Evolutionary conservation across 2,329 filamentous ascomycete genomes (phyloP).

Genomic region (Aschersonia sp.): DNA sequence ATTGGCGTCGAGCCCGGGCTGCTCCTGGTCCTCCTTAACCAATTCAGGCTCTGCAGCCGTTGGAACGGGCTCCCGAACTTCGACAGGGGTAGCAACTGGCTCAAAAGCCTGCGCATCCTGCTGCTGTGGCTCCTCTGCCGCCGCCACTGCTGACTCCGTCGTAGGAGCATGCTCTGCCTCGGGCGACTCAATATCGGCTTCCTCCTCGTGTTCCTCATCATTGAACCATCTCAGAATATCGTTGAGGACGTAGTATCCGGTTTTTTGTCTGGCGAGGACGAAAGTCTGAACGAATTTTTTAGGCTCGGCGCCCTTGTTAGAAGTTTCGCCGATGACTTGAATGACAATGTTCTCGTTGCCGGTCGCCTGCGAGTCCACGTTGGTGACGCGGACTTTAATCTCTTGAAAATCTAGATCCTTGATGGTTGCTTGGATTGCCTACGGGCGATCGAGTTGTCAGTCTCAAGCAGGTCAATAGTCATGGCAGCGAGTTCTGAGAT

Average conservation of each 20-base stretch:
- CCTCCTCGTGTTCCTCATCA: constrained; percentile 35
- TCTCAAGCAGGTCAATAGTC: neutral
- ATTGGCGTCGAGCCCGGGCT: constrained; percentile 16
- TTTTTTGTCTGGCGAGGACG: constrained; percentile 87
- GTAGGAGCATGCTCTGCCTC: neutral
- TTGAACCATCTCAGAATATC: constrained; percentile 93
- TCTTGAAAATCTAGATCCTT: constrained; percentile 88
- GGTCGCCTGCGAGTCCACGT: constrained; percentile 91
- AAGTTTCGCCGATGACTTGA: constrained; percentile 95
- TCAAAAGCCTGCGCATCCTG: constrained; percentile 9
- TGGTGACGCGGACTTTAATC: constrained; percentile 95
- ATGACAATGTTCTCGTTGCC: constrained; percentile 80
- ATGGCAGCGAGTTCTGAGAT: neutral
- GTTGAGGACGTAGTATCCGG: constrained; percentile 96
- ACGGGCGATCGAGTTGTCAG: constrained; percentile 4
- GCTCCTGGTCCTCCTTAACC: constrained; percentile 34
- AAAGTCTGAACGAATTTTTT: constrained; percentile 98
- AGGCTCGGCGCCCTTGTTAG: constrained; percentile 79
- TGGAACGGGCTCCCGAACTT: constrained; percentile 13
- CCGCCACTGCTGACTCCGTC: constrained; percentile 16
- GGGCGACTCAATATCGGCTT: neutral
- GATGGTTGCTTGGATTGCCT: constrained; percentile 92
- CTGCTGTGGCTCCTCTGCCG: constrained; percentile 38
- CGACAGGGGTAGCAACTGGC: constrained; percentile 15
- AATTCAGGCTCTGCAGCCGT: constrained; percentile 15